Percentiles rank a stretch among this genome's conserved stretches.
phyloP scores from a whole-genome alignment of 2,329 filamentous ascomycete genomes.

The Trichophyton simii region DNA sequence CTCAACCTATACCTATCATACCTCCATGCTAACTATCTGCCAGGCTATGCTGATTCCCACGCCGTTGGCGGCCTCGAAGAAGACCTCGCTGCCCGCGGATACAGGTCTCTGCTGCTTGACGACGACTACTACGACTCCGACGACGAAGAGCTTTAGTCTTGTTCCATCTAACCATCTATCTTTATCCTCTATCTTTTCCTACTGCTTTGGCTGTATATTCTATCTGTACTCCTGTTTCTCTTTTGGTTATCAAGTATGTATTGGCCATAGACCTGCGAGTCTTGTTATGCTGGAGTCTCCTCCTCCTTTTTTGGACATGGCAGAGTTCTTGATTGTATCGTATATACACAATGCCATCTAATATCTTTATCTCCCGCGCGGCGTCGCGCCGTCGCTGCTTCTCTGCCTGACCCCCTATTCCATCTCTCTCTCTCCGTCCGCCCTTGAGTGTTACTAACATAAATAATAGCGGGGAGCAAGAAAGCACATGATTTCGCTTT shows the following conservation, averaged over 20 bases:
- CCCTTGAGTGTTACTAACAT: not conserved
- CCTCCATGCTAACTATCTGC: conserved; percentile 12
- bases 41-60: conserved; percentile 74
- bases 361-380: not conserved
- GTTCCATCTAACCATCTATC: not conserved
- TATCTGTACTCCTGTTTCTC: not conserved
- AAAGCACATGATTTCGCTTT: conserved; percentile 1
- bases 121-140: conserved; percentile 67
- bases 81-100: conserved; percentile 67
- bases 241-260: not conserved
- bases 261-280: not conserved
- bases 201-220: conserved; percentile 6
- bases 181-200: not conserved
- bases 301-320: not conserved
- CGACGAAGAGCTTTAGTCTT: conserved; percentile 34
- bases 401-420: not conserved
- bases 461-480: not conserved
- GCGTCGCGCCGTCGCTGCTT: not conserved
- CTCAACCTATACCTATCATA: not conserved
- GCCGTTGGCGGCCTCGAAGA: conserved; percentile 80
- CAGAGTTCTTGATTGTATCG: not conserved
- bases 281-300: not conserved
- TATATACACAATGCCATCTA: not conserved
- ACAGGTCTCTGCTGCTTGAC: conserved; percentile 63
- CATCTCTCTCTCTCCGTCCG: not conserved